These are phyloP conservation scores for Cytidiella melzeri DNA, from an alignment of 768 basidiomycete genomes.

Conservation along the genomic window DNA sequence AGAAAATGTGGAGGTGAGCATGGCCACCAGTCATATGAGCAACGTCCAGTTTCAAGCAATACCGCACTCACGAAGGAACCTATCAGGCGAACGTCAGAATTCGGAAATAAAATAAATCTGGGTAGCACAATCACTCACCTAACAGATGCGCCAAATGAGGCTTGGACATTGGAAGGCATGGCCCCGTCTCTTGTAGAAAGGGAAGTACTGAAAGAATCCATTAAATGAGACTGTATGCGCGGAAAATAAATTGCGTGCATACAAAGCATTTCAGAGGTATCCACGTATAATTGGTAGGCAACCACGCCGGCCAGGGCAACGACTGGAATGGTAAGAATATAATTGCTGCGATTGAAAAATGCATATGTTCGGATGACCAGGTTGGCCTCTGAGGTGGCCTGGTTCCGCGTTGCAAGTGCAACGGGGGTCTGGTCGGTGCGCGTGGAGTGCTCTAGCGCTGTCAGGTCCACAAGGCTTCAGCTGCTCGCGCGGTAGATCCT, in stretches of 20 bases:
- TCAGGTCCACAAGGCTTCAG: conserved; percentile 1
- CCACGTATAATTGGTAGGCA: conserved; percentile 78
- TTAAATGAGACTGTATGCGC: too few species aligned
- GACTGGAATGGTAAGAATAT: conserved; percentile 57
- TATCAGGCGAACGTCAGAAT: too few species aligned
- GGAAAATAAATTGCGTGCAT: conserved; percentile 18
- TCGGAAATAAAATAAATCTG: too few species aligned
- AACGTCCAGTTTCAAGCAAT: too few species aligned
- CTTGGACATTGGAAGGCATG: too few species aligned
- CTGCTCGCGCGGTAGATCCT: conserved; percentile 57
- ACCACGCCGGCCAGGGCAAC: conserved; percentile 66
- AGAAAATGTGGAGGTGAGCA: too few species aligned
- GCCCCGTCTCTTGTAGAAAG: too few species aligned
- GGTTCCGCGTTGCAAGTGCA: conserved; percentile 81
- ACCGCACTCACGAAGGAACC: too few species aligned
- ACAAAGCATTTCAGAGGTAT: conserved; percentile 74
- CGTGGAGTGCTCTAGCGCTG: not conserved
- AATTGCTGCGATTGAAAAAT: conserved; percentile 75
- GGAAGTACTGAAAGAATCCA: conserved; percentile 56
- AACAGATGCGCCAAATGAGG: too few species aligned
- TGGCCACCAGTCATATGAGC: too few species aligned
- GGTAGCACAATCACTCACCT: too few species aligned
- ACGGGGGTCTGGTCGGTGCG: conserved; percentile 58
- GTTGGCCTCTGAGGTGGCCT: conserved; percentile 77
- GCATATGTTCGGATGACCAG: conserved; percentile 81